These are phyloP conservation scores for Theileria sp. DNA, from an alignment of 169 alveolate genomes.

Conservation along the genomic window DNA sequence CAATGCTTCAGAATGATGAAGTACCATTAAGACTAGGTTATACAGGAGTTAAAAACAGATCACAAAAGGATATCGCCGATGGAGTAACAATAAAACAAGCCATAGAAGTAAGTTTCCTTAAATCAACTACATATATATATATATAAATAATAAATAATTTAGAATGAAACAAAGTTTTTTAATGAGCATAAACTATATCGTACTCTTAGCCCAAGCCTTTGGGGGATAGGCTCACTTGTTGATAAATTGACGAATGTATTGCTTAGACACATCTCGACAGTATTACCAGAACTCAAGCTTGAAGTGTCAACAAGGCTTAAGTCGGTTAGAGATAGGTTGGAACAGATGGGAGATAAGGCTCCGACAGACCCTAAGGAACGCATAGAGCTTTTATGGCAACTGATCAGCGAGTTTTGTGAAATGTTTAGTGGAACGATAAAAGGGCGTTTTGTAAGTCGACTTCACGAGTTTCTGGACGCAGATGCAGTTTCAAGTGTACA, in stretches of 20 bases:
- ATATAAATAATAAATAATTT: constrained; percentile 1
- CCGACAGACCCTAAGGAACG: constrained; percentile 89
- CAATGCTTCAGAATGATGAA: constrained; percentile 93
- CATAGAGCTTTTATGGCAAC: constrained; percentile 94
- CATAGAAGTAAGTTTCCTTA: constrained; percentile 68
- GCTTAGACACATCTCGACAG: constrained; percentile 92
- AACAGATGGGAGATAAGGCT: constrained; percentile 89
- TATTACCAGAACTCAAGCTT: constrained; percentile 92
- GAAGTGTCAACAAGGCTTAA: constrained; percentile 84
- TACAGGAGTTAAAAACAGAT: constrained; percentile 93
- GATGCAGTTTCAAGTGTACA: constrained; percentile 84
- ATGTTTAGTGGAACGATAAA: constrained; percentile 90
- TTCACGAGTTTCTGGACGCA: constrained; percentile 78
- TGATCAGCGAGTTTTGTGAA: constrained; percentile 97
- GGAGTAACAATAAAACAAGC: constrained; percentile 88
- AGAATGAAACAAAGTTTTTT: constrained; percentile 89
- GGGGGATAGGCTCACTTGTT: constrained; percentile 94
- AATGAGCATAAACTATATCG: constrained; percentile 91
- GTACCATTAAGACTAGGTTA: constrained; percentile 94
- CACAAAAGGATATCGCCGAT: constrained; percentile 89
- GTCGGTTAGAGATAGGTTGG: constrained; percentile 78
- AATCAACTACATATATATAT: constrained; percentile 15
- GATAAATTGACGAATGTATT: constrained; percentile 93
- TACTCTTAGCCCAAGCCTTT: constrained; percentile 84
- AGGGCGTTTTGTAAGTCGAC: constrained; percentile 91